A percentile compares a stretch with the other conserved stretches of the same genome.
phyloP scores from a whole-genome alignment of 768 basidiomycete genomes.

The Mycena filopes region DNA sequence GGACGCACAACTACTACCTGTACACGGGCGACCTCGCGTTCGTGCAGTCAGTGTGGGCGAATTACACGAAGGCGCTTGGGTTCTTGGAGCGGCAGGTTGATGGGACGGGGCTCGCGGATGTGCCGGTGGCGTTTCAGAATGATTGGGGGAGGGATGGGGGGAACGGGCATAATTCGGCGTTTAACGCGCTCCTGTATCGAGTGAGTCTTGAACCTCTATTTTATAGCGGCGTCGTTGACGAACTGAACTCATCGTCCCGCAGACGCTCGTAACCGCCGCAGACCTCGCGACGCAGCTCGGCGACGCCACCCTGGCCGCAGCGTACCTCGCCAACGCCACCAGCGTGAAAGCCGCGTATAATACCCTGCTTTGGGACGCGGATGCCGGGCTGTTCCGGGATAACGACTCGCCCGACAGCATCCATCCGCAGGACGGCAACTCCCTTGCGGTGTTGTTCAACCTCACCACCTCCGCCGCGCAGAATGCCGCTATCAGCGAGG shows the following conservation, averaged over 20 bases:
- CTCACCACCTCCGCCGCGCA: slow-evolving; percentile 51
- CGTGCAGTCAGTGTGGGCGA: slow-evolving; percentile 54
- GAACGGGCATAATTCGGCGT: slow-evolving; percentile 58
- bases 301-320: slow-evolving; percentile 35
- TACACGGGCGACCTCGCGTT: slow-evolving; percentile 61
- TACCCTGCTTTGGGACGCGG: slow-evolving; percentile 54
- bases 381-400: slow-evolving; percentile 58
- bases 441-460: slow-evolving; percentile 59
- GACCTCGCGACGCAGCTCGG: slow-evolving; percentile 48
- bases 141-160: slow-evolving; percentile 62
- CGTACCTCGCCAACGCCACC: slow-evolving; percentile 47
- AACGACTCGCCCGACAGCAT: slow-evolving; percentile 53
- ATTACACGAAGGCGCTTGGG: slow-evolving; percentile 51
- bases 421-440: slow-evolving; percentile 62
- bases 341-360: slow-evolving; percentile 55
- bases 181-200: slow-evolving; percentile 57
- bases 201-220: too few species aligned
- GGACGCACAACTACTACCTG: slow-evolving; percentile 52
- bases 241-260: neutral
- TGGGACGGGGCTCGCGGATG: slow-evolving; percentile 51
- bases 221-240: too few species aligned
- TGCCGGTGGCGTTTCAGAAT: slow-evolving; percentile 51
- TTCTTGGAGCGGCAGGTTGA: slow-evolving; percentile 56
- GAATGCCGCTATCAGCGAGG: slow-evolving; percentile 53
- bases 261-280: slow-evolving; percentile 49